Percentiles rank a stretch among this genome's conserved stretches.
Conservation (phyloP, 768 basidiomycete species). For the Lactarius vividus region DNA sequence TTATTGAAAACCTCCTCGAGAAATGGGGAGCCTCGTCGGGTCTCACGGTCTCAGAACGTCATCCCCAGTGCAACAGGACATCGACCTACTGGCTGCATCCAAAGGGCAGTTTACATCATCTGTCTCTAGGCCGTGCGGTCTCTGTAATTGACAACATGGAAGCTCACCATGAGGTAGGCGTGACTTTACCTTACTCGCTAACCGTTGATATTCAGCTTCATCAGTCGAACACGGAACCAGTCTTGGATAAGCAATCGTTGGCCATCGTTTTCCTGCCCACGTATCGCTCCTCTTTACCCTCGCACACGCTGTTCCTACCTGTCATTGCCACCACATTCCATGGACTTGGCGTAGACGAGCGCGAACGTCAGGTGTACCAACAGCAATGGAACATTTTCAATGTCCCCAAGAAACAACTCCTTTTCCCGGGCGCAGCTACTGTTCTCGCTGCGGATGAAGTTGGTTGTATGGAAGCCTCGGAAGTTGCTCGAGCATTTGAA, state of each 20-base stretch:
- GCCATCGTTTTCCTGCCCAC: conserved; percentile 68
- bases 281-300: conserved; percentile 36
- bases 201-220: conserved; percentile 40
- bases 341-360: conserved; percentile 28
- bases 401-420: conserved; percentile 30
- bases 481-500: conserved; percentile 23
- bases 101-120: conserved; percentile 32
- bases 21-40: conserved; percentile 46
- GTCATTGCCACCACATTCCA: conserved; percentile 37
- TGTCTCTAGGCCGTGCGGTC: conserved; percentile 35
- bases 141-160: conserved; percentile 42
- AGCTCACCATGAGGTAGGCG: conserved; percentile 38
- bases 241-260: conserved; percentile 51
- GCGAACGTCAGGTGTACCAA: conserved; percentile 33
- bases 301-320: conserved; percentile 57
- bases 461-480: conserved; percentile 17
- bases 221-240: conserved; percentile 42
- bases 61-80: conserved; percentile 29
- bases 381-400: conserved; percentile 34
- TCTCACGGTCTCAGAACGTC: conserved; percentile 28
- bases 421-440: conserved; percentile 34
- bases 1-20: conserved; percentile 57
- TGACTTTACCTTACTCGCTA: conserved; percentile 31
- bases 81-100: conserved; percentile 30
- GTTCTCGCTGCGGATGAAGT: conserved; percentile 21